Evolutionary conservation across 345 rosid genomes (phyloP).

Genomic region (Pistacia atlantica): DNA sequence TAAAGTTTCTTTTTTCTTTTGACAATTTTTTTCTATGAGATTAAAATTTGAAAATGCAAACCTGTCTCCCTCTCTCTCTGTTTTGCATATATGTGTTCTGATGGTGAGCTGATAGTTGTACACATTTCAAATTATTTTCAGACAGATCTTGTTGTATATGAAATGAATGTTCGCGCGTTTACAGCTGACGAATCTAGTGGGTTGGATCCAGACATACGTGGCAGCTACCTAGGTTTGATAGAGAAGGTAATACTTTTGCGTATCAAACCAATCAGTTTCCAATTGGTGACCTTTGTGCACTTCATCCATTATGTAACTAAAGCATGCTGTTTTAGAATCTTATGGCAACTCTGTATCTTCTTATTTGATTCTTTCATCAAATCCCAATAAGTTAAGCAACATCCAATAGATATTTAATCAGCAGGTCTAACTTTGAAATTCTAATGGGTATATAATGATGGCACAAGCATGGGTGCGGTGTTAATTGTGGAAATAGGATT

Average conservation of each 20-base stretch:
- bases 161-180: constrained; percentile 96
- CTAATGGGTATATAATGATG: neutral
- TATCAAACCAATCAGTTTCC: constrained; percentile 11
- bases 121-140: constrained; percentile 40
- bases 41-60: neutral
- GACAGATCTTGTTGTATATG: constrained; percentile 94
- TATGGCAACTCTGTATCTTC: neutral
- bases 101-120: neutral
- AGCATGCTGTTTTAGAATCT: neutral
- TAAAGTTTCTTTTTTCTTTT: constrained; percentile 10
- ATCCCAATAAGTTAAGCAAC: neutral
- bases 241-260: constrained; percentile 61
- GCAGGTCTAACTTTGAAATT: neutral
- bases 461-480: neutral
- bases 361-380: neutral
- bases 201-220: constrained; percentile 59
- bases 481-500: neutral
- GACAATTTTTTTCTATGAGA: constrained; percentile 5
- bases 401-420: neutral
- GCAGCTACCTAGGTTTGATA: constrained; percentile 83
- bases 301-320: neutral
- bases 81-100: neutral
- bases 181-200: constrained; percentile 87
- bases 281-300: neutral
- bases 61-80: neutral